A percentile compares a stretch with the other conserved stretches of the same genome.
phyloP scores from a whole-genome alignment of 1,284 basidiomycete species.

The Sporisorium graminicola region DNA sequence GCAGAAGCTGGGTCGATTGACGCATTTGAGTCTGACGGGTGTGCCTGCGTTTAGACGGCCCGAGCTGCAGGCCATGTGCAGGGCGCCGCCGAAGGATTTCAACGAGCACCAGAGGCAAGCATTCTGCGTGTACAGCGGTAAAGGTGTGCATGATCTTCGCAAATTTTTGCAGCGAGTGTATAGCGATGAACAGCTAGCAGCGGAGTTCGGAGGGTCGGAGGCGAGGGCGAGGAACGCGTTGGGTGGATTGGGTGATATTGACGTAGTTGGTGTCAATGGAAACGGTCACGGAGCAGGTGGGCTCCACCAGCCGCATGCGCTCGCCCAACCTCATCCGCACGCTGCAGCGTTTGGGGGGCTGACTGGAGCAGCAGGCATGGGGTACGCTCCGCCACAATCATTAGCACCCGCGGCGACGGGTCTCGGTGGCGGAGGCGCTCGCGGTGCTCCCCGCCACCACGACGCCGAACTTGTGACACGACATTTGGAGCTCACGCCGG shows the following conservation, averaged over 20 bases:
- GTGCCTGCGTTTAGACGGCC: conserved; percentile 87
- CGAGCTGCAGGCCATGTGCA: conserved; percentile 90
- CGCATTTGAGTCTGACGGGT: conserved; percentile 96
- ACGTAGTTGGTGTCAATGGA: not conserved
- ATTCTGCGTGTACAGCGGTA: conserved; percentile 97
- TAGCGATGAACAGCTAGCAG: conserved; percentile 45
- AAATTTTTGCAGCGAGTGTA: conserved; percentile 71
- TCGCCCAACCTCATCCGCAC: not conserved
- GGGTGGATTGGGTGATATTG: conserved; percentile 12
- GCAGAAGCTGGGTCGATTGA: conserved; percentile 86
- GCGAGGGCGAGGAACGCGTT: conserved; percentile 41
- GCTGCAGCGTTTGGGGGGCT: not conserved
- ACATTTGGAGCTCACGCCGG: conserved; percentile 10
- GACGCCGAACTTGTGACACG: not conserved
- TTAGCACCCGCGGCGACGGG: not conserved
- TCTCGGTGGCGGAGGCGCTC: not conserved
- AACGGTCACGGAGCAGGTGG: conserved; percentile 1
- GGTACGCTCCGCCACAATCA: not conserved
- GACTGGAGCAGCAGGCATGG: not conserved
- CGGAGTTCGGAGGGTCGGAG: conserved; percentile 51
- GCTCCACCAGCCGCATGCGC: not conserved
- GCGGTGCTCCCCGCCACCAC: not conserved
- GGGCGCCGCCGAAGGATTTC: conserved; percentile 89
- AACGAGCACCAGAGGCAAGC: conserved; percentile 89
- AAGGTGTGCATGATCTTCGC: conserved; percentile 86